A percentile compares a stretch with the other conserved stretches of the same genome.
Evolutionary conservation across 2,329 filamentous ascomycete genomes (phyloP).

Genomic region (Hirsutella minnesotensis): DNA sequence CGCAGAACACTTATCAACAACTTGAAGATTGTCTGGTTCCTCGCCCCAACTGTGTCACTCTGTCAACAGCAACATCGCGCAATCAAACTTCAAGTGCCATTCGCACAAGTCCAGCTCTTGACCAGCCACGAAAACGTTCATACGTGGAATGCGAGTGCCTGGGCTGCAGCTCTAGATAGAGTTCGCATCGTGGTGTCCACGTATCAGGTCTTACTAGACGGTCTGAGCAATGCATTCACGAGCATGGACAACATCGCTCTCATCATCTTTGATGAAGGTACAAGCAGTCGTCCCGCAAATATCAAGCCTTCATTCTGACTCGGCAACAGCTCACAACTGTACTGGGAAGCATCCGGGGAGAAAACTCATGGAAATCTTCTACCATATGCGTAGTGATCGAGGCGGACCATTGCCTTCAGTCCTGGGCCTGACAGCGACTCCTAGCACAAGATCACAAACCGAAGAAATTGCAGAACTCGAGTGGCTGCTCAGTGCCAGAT

Average conservation of each 20-base stretch:
- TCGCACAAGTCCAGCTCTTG: constrained; percentile 48
- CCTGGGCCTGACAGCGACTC: constrained; percentile 72
- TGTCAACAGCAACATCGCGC: constrained; percentile 54
- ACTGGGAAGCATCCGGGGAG: constrained; percentile 50
- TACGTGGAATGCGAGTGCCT: constrained; percentile 57
- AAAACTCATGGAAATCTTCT: constrained; percentile 62
- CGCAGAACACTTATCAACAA: background rate
- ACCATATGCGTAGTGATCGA: constrained; percentile 35
- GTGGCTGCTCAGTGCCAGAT: constrained; percentile 54
- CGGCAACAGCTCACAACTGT: constrained; percentile 58
- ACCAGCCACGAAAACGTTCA: constrained; percentile 59
- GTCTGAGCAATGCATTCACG: constrained; percentile 64
- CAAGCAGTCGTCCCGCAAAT: constrained; percentile 2
- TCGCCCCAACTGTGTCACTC: constrained; percentile 57
- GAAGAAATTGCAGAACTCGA: constrained; percentile 52
- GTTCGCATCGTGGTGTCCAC: constrained; percentile 69
- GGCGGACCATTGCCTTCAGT: constrained; percentile 47
- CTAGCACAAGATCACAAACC: constrained; percentile 48
- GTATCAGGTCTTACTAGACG: constrained; percentile 62
- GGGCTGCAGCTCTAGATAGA: constrained; percentile 54
- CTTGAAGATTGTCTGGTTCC: constrained; percentile 55
- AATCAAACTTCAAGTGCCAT: constrained; percentile 47
- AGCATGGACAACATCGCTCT: constrained; percentile 50
- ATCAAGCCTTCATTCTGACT: background rate
- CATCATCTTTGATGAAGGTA: constrained; percentile 76